These are phyloP conservation scores for Yamadazyma akitaensis DNA, from an alignment of 805 yeast genomes.

Conservation along the genomic window DNA sequence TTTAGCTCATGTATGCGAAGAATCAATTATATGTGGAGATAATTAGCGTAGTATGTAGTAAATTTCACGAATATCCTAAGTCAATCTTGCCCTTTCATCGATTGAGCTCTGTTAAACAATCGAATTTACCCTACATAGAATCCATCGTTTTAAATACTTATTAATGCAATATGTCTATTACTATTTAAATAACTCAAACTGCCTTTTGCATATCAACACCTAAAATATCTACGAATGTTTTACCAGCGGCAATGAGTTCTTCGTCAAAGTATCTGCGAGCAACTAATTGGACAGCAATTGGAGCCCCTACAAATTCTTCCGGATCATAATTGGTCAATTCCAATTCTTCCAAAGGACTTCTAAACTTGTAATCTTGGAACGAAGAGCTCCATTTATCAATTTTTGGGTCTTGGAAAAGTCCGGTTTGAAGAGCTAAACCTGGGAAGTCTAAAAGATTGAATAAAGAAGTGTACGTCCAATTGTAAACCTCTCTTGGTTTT, in stretches of 20 bases:
- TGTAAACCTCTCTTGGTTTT: conserved; percentile 55
- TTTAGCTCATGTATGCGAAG: no score
- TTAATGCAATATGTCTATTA: neutral
- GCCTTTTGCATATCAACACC: conserved; percentile 19
- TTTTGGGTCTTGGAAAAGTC: conserved; percentile 53
- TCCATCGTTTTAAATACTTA: no score
- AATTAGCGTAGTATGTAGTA: no score
- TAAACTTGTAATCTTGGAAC: conserved; percentile 31
- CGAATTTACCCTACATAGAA: no score
- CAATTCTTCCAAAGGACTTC: conserved; percentile 47
- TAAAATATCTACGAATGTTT: conserved; percentile 36
- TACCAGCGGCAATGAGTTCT: conserved; percentile 50
- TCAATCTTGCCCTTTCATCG: no score
- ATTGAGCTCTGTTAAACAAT: no score
- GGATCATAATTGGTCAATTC: conserved; percentile 49
- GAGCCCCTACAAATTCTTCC: conserved; percentile 48
- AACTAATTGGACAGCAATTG: conserved; percentile 51
- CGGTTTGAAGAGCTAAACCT: conserved; percentile 60
- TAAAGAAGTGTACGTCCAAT: conserved; percentile 79
- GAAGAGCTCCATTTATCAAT: conserved; percentile 47
- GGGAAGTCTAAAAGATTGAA: conserved; percentile 75
- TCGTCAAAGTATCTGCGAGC: conserved; percentile 57
- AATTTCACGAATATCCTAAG: no score
- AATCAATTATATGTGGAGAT: no score
- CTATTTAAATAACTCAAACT: neutral